Conservation (phyloP, 2,329 filamentous ascomycete species). For the Ophiocordyceps camponoti-floridani region DNA sequence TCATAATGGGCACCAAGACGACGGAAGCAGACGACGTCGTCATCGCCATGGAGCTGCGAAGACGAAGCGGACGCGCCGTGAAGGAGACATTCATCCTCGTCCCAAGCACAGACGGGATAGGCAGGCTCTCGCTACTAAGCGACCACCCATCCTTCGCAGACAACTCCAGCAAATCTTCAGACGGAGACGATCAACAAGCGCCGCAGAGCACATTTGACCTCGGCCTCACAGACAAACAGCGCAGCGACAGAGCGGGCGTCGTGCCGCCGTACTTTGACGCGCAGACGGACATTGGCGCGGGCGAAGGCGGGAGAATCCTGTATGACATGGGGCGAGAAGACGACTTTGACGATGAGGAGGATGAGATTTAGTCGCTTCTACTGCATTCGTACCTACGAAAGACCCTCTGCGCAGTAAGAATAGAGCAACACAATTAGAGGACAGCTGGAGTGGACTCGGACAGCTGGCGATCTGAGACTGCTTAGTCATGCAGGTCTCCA, state of each 20-base stretch:
- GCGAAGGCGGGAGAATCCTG: constrained; percentile 80
- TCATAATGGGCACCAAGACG: constrained; percentile 47
- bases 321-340: constrained; percentile 97
- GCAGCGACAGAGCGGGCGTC: constrained; percentile 69
- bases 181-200: constrained; percentile 28
- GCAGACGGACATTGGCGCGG: constrained; percentile 59
- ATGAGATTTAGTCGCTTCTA: constrained; percentile 48
- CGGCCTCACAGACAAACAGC: constrained; percentile 78
- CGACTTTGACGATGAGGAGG: constrained; percentile 91
- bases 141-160: constrained; percentile 55
- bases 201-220: constrained; percentile 70
- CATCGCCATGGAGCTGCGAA: constrained; percentile 69
- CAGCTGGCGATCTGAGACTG: not conserved
- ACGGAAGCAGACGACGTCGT: constrained; percentile 39
- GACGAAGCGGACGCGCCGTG: constrained; percentile 65
- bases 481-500: too few relatives aligned
- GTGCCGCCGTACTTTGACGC: constrained; percentile 95
- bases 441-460: not conserved
- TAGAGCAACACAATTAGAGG: not conserved
- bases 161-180: constrained; percentile 12
- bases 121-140: constrained; percentile 42
- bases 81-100: constrained; percentile 44
- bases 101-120: constrained; percentile 9
- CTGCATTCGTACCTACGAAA: too few relatives aligned
- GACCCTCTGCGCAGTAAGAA: too few relatives aligned